Evolutionary conservation across 352 stramenopile genomes (phyloP).

Genomic region (Globisporangium yorkense): DNA sequence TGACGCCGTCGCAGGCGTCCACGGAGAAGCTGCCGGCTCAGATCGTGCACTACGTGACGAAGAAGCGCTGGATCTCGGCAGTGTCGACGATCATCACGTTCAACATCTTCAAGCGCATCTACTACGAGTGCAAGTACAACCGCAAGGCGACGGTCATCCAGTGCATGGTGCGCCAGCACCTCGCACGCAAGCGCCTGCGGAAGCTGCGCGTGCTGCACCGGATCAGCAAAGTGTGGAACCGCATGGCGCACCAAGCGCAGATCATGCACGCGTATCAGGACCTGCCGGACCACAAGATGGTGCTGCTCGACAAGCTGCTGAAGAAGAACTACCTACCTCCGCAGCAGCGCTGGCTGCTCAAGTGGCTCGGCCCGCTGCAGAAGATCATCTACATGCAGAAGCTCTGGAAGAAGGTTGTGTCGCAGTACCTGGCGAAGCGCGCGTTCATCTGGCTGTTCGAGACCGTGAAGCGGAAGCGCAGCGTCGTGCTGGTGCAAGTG

Average conservation of each 20-base stretch:
- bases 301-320: conserved; percentile 72
- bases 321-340: conserved; percentile 53
- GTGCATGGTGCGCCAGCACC: conserved; percentile 68
- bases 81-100: conserved; percentile 65
- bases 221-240: conserved; percentile 59
- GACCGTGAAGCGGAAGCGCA: conserved; percentile 56
- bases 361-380: conserved; percentile 77
- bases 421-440: conserved; percentile 68
- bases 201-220: conserved; percentile 50
- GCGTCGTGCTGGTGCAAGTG: conserved; percentile 56
- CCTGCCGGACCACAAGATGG: conserved; percentile 78
- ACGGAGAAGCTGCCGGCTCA: conserved; percentile 22
- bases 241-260: conserved; percentile 56
- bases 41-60: conserved; percentile 60
- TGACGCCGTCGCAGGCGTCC: conserved; percentile 40
- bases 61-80: conserved; percentile 75
- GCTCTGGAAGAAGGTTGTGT: conserved; percentile 75
- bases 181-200: conserved; percentile 63
- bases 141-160: conserved; percentile 72
- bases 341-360: conserved; percentile 74
- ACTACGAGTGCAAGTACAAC: conserved; percentile 59
- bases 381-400: conserved; percentile 84
- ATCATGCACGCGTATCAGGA: conserved; percentile 79
- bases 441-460: conserved; percentile 78
- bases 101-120: conserved; percentile 70